A percentile compares a stretch with the other conserved stretches of the same genome.
phyloP scores from a whole-genome alignment of 768 basidiomycete species.

The Tulasnella sp. region DNA sequence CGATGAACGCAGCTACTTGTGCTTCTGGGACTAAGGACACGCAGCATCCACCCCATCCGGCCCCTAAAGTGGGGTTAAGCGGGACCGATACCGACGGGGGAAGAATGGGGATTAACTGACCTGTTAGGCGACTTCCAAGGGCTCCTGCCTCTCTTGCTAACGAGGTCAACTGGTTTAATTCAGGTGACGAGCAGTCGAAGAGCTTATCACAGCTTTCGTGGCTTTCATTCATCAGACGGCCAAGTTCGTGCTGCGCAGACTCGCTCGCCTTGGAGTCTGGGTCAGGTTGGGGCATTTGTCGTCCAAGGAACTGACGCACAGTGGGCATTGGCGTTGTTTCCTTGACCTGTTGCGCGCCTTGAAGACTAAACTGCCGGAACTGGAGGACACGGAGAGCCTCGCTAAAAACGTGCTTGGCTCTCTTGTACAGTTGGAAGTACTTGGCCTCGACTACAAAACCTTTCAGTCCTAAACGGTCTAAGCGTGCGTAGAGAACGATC shows the following conservation, averaged over 20 bases:
- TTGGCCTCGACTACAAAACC: conserved; percentile 62
- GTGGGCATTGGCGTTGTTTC: conserved; percentile 27
- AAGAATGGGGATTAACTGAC: conserved; percentile 40
- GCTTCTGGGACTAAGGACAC: conserved; percentile 72
- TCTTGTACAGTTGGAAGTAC: conserved; percentile 77
- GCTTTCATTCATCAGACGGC: conserved; percentile 72
- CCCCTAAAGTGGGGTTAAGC: conserved; percentile 48
- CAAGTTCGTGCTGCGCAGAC: conserved; percentile 50
- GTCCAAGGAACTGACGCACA: conserved; percentile 22
- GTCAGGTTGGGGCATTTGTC: conserved; percentile 33
- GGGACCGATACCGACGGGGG: neutral
- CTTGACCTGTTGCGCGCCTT: conserved; percentile 37
- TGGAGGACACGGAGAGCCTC: conserved; percentile 78
- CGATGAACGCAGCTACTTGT: conserved; percentile 61
- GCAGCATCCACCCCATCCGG: conserved; percentile 90
- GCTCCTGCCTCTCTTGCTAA: conserved; percentile 70
- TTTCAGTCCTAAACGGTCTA: conserved; percentile 16
- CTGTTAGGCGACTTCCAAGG: conserved; percentile 78
- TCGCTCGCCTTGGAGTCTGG: conserved; percentile 17
- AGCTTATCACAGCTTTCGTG: conserved; percentile 64
- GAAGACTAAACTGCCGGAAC: conserved; percentile 66
- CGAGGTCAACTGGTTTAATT: conserved; percentile 64
- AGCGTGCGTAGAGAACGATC: neutral
- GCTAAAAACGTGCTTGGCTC: conserved; percentile 73
- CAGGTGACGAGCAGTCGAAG: conserved; percentile 76